These are phyloP conservation scores for Quercus tomentella DNA, from an alignment of 331 rosid species.

Conservation along the genomic window DNA sequence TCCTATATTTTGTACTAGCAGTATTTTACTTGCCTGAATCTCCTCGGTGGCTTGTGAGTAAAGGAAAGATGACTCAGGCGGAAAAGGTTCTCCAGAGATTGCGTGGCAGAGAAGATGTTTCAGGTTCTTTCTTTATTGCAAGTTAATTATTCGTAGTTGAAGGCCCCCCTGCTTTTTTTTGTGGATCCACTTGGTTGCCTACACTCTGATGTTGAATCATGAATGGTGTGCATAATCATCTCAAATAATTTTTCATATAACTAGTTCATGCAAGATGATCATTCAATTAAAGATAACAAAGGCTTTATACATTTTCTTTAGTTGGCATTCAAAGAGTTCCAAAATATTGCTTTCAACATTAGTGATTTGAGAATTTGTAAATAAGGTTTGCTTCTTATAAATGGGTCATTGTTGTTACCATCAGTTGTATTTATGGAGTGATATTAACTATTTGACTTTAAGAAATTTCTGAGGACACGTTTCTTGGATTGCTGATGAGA, in stretches of 20 bases:
- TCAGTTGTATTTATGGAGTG: not conserved
- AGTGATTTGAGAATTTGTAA: not conserved
- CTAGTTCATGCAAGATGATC: not conserved
- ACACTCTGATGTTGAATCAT: not conserved
- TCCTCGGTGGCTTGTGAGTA: conserved; percentile 94
- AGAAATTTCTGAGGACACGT: not conserved
- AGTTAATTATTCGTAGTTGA: not conserved
- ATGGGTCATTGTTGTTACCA: not conserved
- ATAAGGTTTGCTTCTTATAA: not conserved
- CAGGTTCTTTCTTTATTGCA: conserved; percentile 43
- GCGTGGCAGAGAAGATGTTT: conserved; percentile 86
- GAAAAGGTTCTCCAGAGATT: conserved; percentile 73
- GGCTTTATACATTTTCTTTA: not conserved
- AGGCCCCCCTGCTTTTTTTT: not conserved
- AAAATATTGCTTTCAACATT: not conserved
- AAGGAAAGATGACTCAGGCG: conserved; percentile 85
- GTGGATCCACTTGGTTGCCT: not conserved
- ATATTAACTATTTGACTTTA: not conserved
- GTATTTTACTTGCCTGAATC: conserved; percentile 95
- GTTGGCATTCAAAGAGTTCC: not conserved
- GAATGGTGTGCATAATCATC: not conserved
- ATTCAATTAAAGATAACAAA: not conserved
- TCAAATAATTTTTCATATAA: not conserved
- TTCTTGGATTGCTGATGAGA: not conserved
- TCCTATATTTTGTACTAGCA: conserved; percentile 53